Evolutionary conservation across 31 red algal species (phyloP), one percentile per base, ranked within the genome.

Genomic region (Asparagopsis taxiformis): DNA sequence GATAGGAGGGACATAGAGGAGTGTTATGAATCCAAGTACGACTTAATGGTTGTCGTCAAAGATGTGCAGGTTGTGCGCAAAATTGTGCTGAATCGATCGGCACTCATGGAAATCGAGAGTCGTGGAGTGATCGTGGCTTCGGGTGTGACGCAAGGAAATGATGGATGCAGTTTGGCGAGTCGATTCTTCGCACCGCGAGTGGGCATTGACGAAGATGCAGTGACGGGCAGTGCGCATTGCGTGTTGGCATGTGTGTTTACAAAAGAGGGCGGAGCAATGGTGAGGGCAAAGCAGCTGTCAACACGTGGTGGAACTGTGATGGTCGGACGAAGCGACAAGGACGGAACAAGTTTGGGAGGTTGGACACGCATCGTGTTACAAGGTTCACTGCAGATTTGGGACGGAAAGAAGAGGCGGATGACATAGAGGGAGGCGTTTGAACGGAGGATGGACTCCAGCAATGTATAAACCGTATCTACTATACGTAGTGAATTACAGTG

Each of bases 141-240:
- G 35, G 51, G 6, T 33, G 62, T 50, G 21, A 23, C 26, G 9
- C 69, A 55, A 9, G 25, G 51, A 0, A 69, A 55, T 13, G 30
- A 33, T 64, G 15, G 16, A 24, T 29, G n/a, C 33, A 20, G 61
- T 22, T 84, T 70, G 15, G 76, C 68, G 35, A 61, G 50, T 29
- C 58, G 91, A n/a, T 94, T 84, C 70, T 94, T 94, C 55, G 91
- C 91, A 31, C 84, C 91, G 7, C 13, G 39, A 0, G 41, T 77
- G 22, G 91, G 91, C 28, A 77, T 89, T 16, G 15, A 19, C 7
- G 84, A 94, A 23, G 91, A 94, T 56, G 84, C 91, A 0, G 91
- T 94, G 8, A 94, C 91, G 22, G 90, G 81, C 6, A 59, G 50
- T 41, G 81, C 81, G 3, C 71, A 75, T 46, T 75, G 81, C 50